Evolutionary conservation across 345 rosid genomes (phyloP).

Genomic region (Camelina sativa): DNA sequence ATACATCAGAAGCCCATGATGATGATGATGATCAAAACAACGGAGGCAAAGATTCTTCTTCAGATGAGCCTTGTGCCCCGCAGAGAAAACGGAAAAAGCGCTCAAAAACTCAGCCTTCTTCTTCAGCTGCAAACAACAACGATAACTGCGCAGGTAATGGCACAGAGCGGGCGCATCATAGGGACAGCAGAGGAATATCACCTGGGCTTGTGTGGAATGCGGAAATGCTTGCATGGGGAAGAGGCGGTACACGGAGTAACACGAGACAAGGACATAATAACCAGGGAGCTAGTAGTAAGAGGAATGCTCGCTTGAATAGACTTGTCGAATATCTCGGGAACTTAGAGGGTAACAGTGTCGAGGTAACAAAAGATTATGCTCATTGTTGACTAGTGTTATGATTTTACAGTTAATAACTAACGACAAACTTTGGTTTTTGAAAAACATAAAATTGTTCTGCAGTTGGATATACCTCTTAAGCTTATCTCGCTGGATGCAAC

Average conservation of each 20-base stretch:
- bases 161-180: constrained; percentile 49
- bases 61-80: constrained; percentile 66
- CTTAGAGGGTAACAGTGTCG: constrained; percentile 60
- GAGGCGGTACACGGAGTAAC: constrained; percentile 87
- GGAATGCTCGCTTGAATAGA: constrained; percentile 67
- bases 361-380: constrained; percentile 55
- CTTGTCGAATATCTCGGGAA: constrained; percentile 74
- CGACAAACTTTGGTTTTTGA: neutral
- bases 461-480: constrained; percentile 72
- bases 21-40: constrained; percentile 56
- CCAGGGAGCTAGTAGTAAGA: constrained; percentile 58
- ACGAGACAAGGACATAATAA: constrained; percentile 72
- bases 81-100: constrained; percentile 62
- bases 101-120: constrained; percentile 55
- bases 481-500: constrained; percentile 68
- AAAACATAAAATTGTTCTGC: constrained; percentile 39
- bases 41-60: constrained; percentile 75
- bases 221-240: constrained; percentile 90
- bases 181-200: constrained; percentile 66
- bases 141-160: constrained; percentile 58
- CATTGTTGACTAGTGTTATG: constrained; percentile 11
- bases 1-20: constrained; percentile 70
- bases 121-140: constrained; percentile 62
- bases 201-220: constrained; percentile 76
- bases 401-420: neutral